Evolutionary conservation across 1,139 yeast genomes (phyloP).

Genomic region (Kluyveromyces sp.): DNA sequence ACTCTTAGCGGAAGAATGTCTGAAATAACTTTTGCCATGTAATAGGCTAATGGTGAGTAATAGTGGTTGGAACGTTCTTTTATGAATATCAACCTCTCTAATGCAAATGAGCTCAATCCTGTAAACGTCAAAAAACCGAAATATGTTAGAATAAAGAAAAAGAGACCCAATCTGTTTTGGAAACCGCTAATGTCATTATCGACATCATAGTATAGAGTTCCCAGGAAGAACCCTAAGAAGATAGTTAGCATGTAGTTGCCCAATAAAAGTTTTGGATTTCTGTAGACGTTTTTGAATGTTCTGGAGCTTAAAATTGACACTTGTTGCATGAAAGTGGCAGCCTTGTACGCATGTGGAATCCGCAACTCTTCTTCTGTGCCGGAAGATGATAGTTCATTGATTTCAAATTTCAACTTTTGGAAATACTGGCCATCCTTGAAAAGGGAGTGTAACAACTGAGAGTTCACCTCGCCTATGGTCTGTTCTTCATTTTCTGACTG

Average conservation of each 20-base stretch:
- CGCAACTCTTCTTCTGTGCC: constrained; percentile 25
- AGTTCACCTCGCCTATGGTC: constrained; percentile 16
- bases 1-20: constrained; percentile 86
- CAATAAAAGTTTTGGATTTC: constrained; percentile 78
- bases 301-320: constrained; percentile 66
- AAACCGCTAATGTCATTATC: constrained; percentile 89
- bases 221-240: constrained; percentile 75
- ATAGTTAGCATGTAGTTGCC: constrained; percentile 78
- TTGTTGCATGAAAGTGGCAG: constrained; percentile 58
- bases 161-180: constrained; percentile 88
- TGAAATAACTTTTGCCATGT: constrained; percentile 74
- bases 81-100: constrained; percentile 79
- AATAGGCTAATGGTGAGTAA: constrained; percentile 80
- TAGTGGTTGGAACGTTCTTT: constrained; percentile 93
- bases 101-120: constrained; percentile 79
- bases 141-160: constrained; percentile 80
- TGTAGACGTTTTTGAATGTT: constrained; percentile 82
- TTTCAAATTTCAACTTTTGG: constrained; percentile 42
- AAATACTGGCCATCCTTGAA: constrained; percentile 45
- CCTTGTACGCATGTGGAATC: constrained; percentile 25
- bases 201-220: constrained; percentile 73
- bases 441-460: constrained; percentile 31
- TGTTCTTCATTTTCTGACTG: constrained; percentile 19
- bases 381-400: constrained; percentile 33
- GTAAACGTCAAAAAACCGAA: constrained; percentile 93